Base-by-base conservation (phyloP, 352 stramenopile species). In the Phytopythium aichiense region DNA sequence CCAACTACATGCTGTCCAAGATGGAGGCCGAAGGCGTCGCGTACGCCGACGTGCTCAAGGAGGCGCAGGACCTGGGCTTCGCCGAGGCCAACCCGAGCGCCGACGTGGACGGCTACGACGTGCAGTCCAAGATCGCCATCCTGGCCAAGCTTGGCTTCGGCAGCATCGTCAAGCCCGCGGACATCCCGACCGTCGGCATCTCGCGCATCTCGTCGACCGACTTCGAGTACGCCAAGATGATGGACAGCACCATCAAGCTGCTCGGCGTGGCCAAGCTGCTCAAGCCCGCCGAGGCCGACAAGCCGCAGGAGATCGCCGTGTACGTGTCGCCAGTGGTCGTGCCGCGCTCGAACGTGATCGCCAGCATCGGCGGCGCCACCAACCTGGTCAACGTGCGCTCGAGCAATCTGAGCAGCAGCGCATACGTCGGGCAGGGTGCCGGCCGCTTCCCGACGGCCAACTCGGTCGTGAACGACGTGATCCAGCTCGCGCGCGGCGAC, bases 1-100 rank as follows among this genome's bases (percentile, higher is more conserved):
- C 96, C 55, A 99, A 99, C 78, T 99, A 98, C 80, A 99, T 99
- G 89, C 72, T 99, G 46, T 97, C 89, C 52, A 98, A 98, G 81
- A 99, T 99, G 95, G 92, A 98, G 71, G 73, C 85, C 20, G 89
- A 96, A 66, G 91, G 91, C 35, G 85, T 90, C 16, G 92, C 94
- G 31, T 98, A 98, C 65, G 90, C 92, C 61, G 81, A 71, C 1
- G 96, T 98, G 35, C 78, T 99, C 2, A 95, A 93, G 63, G 95
- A 99, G 68, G 95, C 96, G 9, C 91, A 98, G 66, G 85, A 91
- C 31, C 65, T 97, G 61, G 92, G 95, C 33, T 99, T 81, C 71
- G 94, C 95, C 0, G 95, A 98, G 73, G 92, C 91, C 15, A 97
- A 99, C 72, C 95, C 95, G 2, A 98, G 94, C 48, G 94, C 92